Evolutionary conservation across 164 flowering plant species (phyloP).

Genomic region (Piper betle): DNA sequence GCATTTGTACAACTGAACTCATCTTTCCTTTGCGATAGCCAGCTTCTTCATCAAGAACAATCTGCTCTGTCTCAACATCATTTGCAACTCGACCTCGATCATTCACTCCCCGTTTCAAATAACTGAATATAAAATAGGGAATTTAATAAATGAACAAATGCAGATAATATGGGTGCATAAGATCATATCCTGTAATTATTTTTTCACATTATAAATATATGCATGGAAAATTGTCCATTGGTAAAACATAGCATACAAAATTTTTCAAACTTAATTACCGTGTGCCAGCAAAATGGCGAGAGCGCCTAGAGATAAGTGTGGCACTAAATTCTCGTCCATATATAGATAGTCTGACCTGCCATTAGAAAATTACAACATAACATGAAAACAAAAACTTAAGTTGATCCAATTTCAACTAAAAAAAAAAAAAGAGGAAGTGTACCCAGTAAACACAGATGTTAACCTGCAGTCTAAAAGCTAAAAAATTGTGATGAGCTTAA

Average conservation of each 20-base stretch:
- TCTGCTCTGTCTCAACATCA: slow-evolving; percentile 98
- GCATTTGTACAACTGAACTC: slow-evolving; percentile 98
- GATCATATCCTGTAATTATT: neutral
- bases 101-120: slow-evolving; percentile 94
- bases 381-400: too few species aligned
- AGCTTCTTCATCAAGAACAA: slow-evolving; percentile 89
- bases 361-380: neutral
- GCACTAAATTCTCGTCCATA: slow-evolving; percentile 92
- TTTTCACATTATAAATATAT: neutral
- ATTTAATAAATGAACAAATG: neutral
- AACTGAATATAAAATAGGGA: slow-evolving; percentile 30
- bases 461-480: neutral
- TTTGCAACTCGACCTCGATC: slow-evolving; percentile 96
- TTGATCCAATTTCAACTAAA: neutral
- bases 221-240: neutral
- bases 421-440: neutral
- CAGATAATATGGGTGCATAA: neutral
- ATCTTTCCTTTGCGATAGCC: slow-evolving; percentile 86
- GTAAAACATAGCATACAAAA: neutral
- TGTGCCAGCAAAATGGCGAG: slow-evolving; percentile 99
- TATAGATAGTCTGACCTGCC: slow-evolving; percentile 67
- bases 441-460: neutral
- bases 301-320: slow-evolving; percentile 73
- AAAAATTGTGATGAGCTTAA: neutral
- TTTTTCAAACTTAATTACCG: slow-evolving; percentile 34